These are phyloP conservation scores for Kickxella alabastrina DNA, from an alignment of 192 early-diverging fungal genomes.

Conservation along the genomic window DNA sequence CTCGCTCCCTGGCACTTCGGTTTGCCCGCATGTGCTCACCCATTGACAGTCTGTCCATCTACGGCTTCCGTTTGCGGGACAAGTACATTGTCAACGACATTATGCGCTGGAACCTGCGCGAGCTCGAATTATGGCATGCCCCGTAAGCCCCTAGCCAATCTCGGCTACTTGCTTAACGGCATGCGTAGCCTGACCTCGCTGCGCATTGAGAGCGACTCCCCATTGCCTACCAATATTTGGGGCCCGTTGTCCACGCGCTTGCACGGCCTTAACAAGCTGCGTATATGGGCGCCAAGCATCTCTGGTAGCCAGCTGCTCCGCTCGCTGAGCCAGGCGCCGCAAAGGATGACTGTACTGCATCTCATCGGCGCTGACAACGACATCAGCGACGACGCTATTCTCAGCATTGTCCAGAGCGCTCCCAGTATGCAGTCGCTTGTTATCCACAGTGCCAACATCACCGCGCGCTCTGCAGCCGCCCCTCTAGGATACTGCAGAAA, in stretches of 20 bases:
- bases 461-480: slow-evolving; percentile 11
- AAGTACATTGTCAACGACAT: slow-evolving; percentile 39
- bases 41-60: slow-evolving; percentile 38
- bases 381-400: slow-evolving; percentile 21
- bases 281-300: slow-evolving; percentile 38
- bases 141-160: slow-evolving; percentile 36
- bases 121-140: slow-evolving; percentile 43
- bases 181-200: slow-evolving; percentile 28
- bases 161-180: slow-evolving; percentile 29
- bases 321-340: slow-evolving; percentile 6
- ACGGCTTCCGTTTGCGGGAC: slow-evolving; percentile 44
- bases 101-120: slow-evolving; percentile 47
- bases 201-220: slow-evolving; percentile 39
- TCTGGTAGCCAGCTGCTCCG: slow-evolving; percentile 16
- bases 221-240: slow-evolving; percentile 34
- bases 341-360: slow-evolving; percentile 22
- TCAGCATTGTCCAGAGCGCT: slow-evolving; percentile 11
- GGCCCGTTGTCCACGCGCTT: slow-evolving; percentile 29
- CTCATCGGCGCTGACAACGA: slow-evolving; percentile 27
- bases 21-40: slow-evolving; percentile 44
- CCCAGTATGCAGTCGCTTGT: slow-evolving; percentile 32
- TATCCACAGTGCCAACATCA: slow-evolving; percentile 27
- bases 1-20: slow-evolving; percentile 32
- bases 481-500: slow-evolving; percentile 5
- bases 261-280: slow-evolving; percentile 22